Percentiles rank a stretch among this genome's conserved stretches.
Evolutionary conservation across 345 rosid species (phyloP).

Genomic region (Euclidium syriacum): DNA sequence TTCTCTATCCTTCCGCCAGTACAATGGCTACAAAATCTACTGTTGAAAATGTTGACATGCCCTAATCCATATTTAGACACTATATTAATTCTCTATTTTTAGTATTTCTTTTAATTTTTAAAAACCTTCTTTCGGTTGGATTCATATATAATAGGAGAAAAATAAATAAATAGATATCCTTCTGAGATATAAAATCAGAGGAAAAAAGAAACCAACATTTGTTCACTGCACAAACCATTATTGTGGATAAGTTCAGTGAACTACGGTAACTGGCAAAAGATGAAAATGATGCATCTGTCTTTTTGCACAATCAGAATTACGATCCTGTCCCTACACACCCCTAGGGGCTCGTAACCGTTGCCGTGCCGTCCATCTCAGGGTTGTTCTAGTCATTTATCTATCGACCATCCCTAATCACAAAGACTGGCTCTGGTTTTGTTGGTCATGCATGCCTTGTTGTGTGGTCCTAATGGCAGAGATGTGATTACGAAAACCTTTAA

Average conservation of each 20-base stretch:
- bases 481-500: background rate
- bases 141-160: background rate
- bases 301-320: background rate
- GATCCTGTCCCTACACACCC: background rate
- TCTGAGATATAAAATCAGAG: background rate
- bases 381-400: conserved; percentile 1
- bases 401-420: no score
- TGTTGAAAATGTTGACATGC: background rate
- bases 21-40: background rate
- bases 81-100: no score
- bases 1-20: background rate
- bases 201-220: background rate
- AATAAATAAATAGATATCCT: background rate
- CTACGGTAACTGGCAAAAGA: conserved; percentile 13
- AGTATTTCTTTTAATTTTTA: no score
- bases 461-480: conserved; percentile 2
- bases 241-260: conserved; percentile 9
- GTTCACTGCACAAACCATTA: conserved; percentile 7
- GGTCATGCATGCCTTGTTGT: conserved; percentile 7
- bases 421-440: conserved; percentile 4
- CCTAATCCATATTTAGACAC: no score
- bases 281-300: conserved; percentile 16
- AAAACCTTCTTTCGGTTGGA: background rate
- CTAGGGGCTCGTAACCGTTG: background rate
- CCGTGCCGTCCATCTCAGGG: background rate